Percentiles rank a stretch among this genome's conserved stretches.
Evolutionary conservation across 129 eudicot genomes (phyloP).

Genomic region (Ambrosia trifida): DNA sequence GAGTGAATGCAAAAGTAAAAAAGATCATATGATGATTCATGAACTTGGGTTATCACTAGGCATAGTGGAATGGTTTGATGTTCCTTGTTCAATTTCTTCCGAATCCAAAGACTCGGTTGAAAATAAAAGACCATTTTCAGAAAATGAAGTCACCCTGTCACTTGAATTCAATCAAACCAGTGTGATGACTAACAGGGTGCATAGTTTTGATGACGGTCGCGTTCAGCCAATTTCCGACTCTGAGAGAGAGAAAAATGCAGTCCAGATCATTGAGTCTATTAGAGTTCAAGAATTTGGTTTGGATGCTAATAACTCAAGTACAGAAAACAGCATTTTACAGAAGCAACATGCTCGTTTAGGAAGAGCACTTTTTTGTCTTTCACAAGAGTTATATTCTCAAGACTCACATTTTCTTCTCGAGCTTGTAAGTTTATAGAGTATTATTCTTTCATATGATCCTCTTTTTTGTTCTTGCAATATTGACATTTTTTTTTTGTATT

Average conservation of each 20-base stretch:
- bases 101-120: constrained; percentile 28
- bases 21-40: constrained; percentile 72
- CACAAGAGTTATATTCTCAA: constrained; percentile 89
- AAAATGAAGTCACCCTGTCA: constrained; percentile 18
- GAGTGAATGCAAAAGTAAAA: constrained; percentile 49
- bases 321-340: constrained; percentile 60
- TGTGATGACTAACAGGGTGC: constrained; percentile 24
- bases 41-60: constrained; percentile 83
- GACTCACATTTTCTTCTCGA: constrained; percentile 95
- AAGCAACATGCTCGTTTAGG: constrained; percentile 98
- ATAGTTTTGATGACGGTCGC: constrained; percentile 20
- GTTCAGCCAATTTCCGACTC: constrained; percentile 19
- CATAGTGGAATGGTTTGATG: constrained; percentile 74
- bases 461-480: not conserved
- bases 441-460: not conserved
- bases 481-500: constrained; percentile 1
- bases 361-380: constrained; percentile 97
- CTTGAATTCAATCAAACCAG: constrained; percentile 26
- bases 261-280: constrained; percentile 62
- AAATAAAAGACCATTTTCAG: constrained; percentile 9
- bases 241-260: constrained; percentile 43
- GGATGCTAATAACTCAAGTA: constrained; percentile 48
- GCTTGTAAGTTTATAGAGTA: constrained; percentile 48
- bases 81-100: constrained; percentile 39
- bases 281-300: constrained; percentile 89